A percentile compares a stretch with the other conserved stretches of the same genome.
These are phyloP conservation scores for Zymoseptoria crescenta DNA, from an alignment of 2,329 filamentous ascomycete genomes.

Conservation along the genomic window DNA sequence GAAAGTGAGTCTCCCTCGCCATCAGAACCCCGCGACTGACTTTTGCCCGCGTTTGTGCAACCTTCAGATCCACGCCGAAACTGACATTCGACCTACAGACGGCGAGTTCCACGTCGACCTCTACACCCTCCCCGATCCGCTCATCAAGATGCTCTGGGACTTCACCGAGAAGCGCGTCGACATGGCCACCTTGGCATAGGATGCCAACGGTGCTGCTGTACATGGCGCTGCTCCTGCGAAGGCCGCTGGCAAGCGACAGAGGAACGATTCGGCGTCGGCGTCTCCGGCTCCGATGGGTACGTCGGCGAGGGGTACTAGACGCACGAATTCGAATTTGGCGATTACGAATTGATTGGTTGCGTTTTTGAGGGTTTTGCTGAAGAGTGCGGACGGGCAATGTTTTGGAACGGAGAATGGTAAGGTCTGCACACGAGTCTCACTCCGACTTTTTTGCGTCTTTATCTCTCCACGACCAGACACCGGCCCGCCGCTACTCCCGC, in stretches of 20 bases:
- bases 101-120: slow-evolving; percentile 98
- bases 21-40: slow-evolving; percentile 1
- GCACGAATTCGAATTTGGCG: neutral
- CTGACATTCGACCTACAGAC: slow-evolving; percentile 43
- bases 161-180: slow-evolving; percentile 48
- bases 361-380: neutral
- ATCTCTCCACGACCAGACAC: neutral
- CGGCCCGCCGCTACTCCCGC: no score
- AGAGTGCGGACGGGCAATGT: neutral
- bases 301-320: neutral
- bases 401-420: neutral
- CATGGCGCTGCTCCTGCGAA: neutral
- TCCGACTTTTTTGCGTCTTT: neutral
- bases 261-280: neutral
- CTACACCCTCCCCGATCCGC: slow-evolving; percentile 84
- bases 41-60: slow-evolving; percentile 17
- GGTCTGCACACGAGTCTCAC: neutral
- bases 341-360: neutral
- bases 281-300: neutral
- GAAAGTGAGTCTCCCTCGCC: slow-evolving; percentile 54
- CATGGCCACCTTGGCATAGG: slow-evolving; percentile 23
- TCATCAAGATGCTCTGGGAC: slow-evolving; percentile 94
- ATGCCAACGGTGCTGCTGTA: neutral
- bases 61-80: neutral
- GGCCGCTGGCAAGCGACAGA: neutral